Base-by-base conservation (phyloP, 768 basidiomycete genomes). In the Dioszegia aurantiaca region DNA sequence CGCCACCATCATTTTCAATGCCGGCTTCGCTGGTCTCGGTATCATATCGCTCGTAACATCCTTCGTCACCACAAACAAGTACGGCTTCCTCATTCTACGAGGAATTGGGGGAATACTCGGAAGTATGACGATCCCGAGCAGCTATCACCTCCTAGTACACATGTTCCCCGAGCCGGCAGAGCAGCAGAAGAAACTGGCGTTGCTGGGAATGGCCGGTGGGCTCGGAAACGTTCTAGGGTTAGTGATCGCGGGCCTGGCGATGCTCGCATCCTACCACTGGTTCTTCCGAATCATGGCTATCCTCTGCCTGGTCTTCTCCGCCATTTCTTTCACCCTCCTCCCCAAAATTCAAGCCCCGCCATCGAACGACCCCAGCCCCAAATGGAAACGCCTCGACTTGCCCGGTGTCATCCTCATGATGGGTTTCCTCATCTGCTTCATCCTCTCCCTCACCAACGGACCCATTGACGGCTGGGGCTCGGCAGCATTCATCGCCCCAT, bases 241-340 rank as follows among this genome's bases (percentile, higher is more conserved):
- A 60, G 64, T 69, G 14, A 57, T 69, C 30, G 69, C 67, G 8
- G 69, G 61, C 23, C 33, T 67, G 26, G 62, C 57, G 19, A 71
- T 68, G 68, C 52, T 68, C 3, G 60, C 64, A 10, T 59, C 45
- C 47, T 84, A 80, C 75, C 77, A 68, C 26, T 83, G 82, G 83
- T 77, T 83, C 19, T 83, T 84, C 66, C 83, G 80, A 68, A 78
- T 81, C 58, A 70, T 78, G 31, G 78, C 80, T 2, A 77, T 82
- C 36, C 55, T 83, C 33, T 68, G 81, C 67, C 42, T 80, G 17
- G 36, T 77, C 4, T 82, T 81, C 56, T 65, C 70, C 17, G 65
- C 76, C 58, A 43, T 79, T 17, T 76, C 78, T 2, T 65, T 67
- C 58, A 27, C 64, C 45, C 60, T 70, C 45, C 61, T 67, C 2